These are phyloP conservation scores for Paspalum vaginatum DNA, from an alignment of 176 grass and related monocot genomes.

Conservation along the genomic window DNA sequence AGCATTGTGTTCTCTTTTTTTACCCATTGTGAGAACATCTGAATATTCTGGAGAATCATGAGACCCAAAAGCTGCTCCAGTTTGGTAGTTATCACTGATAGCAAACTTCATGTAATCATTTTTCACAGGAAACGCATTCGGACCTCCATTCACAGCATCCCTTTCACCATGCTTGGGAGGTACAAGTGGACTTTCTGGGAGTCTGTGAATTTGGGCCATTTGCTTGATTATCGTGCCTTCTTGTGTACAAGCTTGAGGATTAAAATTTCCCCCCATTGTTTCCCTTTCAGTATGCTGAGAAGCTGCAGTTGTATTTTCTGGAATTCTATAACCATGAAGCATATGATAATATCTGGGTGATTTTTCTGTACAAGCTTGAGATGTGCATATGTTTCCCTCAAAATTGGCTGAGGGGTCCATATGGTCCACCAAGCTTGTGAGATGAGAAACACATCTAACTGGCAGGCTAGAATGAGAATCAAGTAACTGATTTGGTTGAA, in stretches of 20 bases:
- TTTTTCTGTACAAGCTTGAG: conserved; percentile 36
- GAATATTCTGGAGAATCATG: conserved; percentile 32
- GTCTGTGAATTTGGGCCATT: conserved; percentile 38
- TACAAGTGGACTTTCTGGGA: conserved; percentile 42
- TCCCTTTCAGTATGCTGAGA: conserved; percentile 23
- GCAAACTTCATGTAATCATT: conserved; percentile 39
- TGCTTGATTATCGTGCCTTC: conserved; percentile 28
- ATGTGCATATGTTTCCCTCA: conserved; percentile 9
- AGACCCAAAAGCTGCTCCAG: conserved; percentile 23
- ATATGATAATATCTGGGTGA: conserved; percentile 24
- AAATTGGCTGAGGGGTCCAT: background rate
- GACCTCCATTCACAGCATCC: conserved; percentile 22
- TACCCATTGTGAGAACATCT: conserved; percentile 40
- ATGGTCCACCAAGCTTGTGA: conserved; percentile 30
- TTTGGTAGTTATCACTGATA: conserved; percentile 19
- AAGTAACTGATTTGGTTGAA: conserved; percentile 29
- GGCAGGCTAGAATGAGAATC: conserved; percentile 16
- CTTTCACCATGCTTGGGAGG: conserved; percentile 44
- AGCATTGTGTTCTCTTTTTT: conserved; percentile 58
- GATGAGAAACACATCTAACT: conserved; percentile 24
- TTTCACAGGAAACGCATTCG: conserved; percentile 42
- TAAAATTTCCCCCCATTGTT: conserved; percentile 20
- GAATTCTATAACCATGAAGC: conserved; percentile 23
- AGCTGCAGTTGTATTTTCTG: conserved; percentile 44
- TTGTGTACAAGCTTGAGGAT: conserved; percentile 16